A percentile compares a stretch with the other conserved stretches of the same genome.
Evolutionary conservation across 2,329 filamentous ascomycete species (phyloP).

Genomic region (Sodiomyces alkalinus): DNA sequence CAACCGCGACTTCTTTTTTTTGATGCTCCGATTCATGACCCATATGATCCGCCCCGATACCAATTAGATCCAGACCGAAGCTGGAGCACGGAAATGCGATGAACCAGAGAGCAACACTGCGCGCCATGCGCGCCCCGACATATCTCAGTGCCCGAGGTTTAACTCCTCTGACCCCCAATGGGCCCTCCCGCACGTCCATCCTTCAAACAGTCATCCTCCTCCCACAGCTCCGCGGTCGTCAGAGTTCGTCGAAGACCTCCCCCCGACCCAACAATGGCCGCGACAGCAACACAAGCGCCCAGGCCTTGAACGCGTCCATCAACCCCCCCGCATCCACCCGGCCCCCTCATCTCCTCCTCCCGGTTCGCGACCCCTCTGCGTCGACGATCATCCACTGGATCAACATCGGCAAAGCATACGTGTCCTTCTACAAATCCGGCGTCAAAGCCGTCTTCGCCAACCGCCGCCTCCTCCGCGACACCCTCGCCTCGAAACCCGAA

Average conservation of each 20-base stretch:
- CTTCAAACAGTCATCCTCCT: too few species aligned
- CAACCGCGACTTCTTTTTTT: too few species aligned
- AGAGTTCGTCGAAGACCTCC: too few species aligned
- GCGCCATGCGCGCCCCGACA: slow-evolving; percentile 6
- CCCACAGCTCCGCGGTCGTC: too few species aligned
- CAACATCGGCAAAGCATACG: slow-evolving; percentile 57
- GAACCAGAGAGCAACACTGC: slow-evolving; percentile 7
- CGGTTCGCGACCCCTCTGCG: slow-evolving; percentile 31
- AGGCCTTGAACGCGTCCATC: slow-evolving; percentile 21
- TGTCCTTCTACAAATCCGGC: slow-evolving; percentile 77
- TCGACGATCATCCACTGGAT: slow-evolving; percentile 27
- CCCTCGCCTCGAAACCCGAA: slow-evolving; percentile 32
- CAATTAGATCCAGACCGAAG: too few species aligned
- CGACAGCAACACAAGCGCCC: slow-evolving; percentile 1
- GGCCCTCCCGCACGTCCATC: too few species aligned
- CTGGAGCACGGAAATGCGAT: too few species aligned
- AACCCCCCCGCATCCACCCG: slow-evolving; percentile 64
- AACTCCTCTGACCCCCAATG: too few species aligned
- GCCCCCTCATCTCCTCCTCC: slow-evolving; percentile 53
- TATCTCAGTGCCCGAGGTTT: too few species aligned
- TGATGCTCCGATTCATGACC: too few species aligned
- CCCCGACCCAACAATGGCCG: too few species aligned
- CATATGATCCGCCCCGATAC: too few species aligned
- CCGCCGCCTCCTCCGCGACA: slow-evolving; percentile 32
- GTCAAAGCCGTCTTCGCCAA: slow-evolving; percentile 62